Conservation (phyloP, 2,329 filamentous ascomycete genomes). For the Botrytis paeoniae region DNA sequence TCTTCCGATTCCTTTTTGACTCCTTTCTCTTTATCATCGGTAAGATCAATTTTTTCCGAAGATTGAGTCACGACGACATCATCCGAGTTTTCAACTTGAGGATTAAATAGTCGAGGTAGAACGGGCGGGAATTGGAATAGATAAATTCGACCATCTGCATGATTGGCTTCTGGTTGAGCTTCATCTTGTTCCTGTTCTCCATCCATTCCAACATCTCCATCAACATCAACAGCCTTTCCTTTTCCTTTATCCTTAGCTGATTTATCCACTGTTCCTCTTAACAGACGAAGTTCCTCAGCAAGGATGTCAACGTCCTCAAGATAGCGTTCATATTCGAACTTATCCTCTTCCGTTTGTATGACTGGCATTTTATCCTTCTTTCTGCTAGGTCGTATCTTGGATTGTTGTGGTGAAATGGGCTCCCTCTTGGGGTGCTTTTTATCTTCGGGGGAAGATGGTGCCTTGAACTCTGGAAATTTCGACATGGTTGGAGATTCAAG, state of each 20-base stretch:
- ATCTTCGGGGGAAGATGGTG: conserved; percentile 17
- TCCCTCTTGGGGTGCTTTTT: conserved; percentile 14
- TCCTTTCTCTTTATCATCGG: conserved; percentile 28
- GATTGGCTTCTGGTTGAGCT: conserved; percentile 23
- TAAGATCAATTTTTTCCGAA: conserved; percentile 24
- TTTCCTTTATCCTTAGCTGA: conserved; percentile 24
- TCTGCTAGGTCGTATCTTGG: not conserved
- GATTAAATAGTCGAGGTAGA: conserved; percentile 50
- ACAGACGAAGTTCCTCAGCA: conserved; percentile 42
- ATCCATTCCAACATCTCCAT: conserved; percentile 41
- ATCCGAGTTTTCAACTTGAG: conserved; percentile 40
- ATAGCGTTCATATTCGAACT: conserved; percentile 48
- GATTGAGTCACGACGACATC: conserved; percentile 36
- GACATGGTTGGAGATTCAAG: conserved; percentile 12
- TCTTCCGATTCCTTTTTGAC: conserved; percentile 29
- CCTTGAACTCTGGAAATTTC: conserved; percentile 10
- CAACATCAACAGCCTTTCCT: conserved; percentile 40
- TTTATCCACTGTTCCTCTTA: conserved; percentile 34
- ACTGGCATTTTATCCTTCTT: conserved; percentile 38
- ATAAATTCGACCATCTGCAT: conserved; percentile 54
- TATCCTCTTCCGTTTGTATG: conserved; percentile 52
- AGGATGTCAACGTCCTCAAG: conserved; percentile 46
- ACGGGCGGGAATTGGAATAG: conserved; percentile 64
- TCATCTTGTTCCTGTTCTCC: conserved; percentile 21
- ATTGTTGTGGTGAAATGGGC: not conserved